phyloP scores from a whole-genome alignment of 345 rosid genomes.

The Salix purpurea region DNA sequence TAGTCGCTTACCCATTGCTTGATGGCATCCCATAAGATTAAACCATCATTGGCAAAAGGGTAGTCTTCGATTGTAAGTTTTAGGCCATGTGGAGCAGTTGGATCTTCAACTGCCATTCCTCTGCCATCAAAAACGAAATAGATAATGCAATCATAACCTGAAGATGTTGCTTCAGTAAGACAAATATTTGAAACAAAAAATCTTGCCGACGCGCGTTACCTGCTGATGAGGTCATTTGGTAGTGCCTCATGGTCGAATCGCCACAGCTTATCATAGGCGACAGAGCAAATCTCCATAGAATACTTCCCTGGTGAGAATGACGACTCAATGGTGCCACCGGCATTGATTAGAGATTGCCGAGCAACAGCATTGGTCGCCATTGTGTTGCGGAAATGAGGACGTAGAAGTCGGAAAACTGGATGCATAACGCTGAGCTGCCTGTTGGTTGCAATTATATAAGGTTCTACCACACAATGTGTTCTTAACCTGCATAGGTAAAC shows the following conservation, averaged over 20 bases:
- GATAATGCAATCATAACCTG: background rate
- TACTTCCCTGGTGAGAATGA: slow-evolving; percentile 60
- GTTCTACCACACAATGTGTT: slow-evolving; percentile 69
- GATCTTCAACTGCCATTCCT: slow-evolving; percentile 65
- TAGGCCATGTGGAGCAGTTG: slow-evolving; percentile 48
- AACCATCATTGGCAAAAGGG: slow-evolving; percentile 73
- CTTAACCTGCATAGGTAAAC: slow-evolving; percentile 38
- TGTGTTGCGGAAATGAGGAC: slow-evolving; percentile 81
- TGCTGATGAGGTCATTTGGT: slow-evolving; percentile 65
- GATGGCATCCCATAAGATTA: slow-evolving; percentile 69
- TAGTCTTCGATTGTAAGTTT: slow-evolving; percentile 59
- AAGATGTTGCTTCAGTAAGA: background rate
- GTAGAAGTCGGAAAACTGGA: slow-evolving; percentile 68
- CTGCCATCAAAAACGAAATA: slow-evolving; percentile 26
- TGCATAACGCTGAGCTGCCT: slow-evolving; percentile 74
- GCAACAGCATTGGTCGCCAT: slow-evolving; percentile 72
- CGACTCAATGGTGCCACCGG: slow-evolving; percentile 52
- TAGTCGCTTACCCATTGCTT: slow-evolving; percentile 62
- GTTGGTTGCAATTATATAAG: slow-evolving; percentile 67
- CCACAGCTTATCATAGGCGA: slow-evolving; percentile 45
- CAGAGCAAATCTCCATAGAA: slow-evolving; percentile 64
- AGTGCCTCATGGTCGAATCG: slow-evolving; percentile 62
- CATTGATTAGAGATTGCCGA: slow-evolving; percentile 54
- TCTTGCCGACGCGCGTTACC: slow-evolving; percentile 29
- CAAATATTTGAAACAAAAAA: background rate